Evolutionary conservation across 306 rosid species (phyloP).

Genomic region (Prosopis cineraria): DNA sequence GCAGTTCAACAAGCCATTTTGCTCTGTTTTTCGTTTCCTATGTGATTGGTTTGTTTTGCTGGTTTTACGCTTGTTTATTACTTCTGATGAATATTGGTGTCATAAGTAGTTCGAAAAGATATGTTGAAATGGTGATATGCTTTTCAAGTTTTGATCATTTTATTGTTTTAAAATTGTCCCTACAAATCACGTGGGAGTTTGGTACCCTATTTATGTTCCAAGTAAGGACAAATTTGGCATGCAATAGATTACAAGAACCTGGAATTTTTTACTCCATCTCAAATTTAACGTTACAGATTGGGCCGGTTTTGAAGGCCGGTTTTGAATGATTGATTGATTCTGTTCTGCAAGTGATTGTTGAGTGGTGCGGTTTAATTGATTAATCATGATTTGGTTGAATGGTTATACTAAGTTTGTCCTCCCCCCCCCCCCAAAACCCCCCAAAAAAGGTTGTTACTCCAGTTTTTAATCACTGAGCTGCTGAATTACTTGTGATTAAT

Average conservation of each 20-base stretch:
- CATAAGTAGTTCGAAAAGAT: neutral
- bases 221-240: slow-evolving; percentile 18
- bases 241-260: no score
- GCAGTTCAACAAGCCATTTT: slow-evolving; percentile 33
- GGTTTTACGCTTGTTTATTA: slow-evolving; percentile 32
- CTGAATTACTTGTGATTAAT: neutral
- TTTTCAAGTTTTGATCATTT: neutral
- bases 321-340: neutral
- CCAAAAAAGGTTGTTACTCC: neutral
- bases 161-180: neutral
- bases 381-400: no score
- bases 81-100: slow-evolving; percentile 30
- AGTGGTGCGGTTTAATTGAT: neutral
- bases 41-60: slow-evolving; percentile 27
- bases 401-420: no score
- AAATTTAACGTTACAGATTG: no score
- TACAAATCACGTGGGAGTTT: neutral
- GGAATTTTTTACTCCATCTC: no score
- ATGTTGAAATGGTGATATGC: slow-evolving; percentile 12
- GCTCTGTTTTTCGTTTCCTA: neutral
- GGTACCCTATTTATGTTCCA: neutral
- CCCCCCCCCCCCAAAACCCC: no score
- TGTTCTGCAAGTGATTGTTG: slow-evolving; percentile 11
- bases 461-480: neutral
- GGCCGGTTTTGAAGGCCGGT: no score